These are phyloP conservation scores for Neurospora pannonica DNA, from an alignment of 495 filamentous ascomycete genomes.

Conservation along the genomic window DNA sequence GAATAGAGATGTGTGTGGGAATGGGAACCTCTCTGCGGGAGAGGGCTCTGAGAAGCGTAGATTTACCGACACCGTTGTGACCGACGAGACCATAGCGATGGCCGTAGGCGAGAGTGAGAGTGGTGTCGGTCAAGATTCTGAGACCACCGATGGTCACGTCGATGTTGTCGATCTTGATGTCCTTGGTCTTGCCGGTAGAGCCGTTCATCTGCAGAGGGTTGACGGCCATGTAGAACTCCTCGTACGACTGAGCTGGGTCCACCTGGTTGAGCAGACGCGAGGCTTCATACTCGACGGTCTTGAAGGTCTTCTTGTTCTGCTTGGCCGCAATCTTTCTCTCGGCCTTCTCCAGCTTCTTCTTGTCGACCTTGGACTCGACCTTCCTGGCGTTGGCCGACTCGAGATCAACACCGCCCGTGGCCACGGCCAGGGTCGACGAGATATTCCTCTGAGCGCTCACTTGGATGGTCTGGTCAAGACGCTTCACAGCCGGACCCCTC, in stretches of 20 bases:
- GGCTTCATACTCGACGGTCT: slow-evolving; percentile 95
- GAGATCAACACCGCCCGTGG: slow-evolving; percentile 76
- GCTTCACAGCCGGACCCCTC: slow-evolving; percentile 67
- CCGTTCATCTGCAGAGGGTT: slow-evolving; percentile 85
- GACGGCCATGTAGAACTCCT: slow-evolving; percentile 99
- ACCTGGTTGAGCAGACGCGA: slow-evolving; percentile 79
- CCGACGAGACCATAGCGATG: slow-evolving; percentile 94
- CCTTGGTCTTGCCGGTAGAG: slow-evolving; percentile 80
- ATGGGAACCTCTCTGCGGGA: slow-evolving; percentile 90
- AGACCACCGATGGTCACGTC: slow-evolving; percentile 86
- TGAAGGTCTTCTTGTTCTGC: slow-evolving; percentile 96
- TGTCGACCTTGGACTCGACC: slow-evolving; percentile 93
- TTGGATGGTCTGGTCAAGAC: slow-evolving; percentile 90
- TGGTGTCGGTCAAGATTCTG: slow-evolving; percentile 84
- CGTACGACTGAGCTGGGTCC: slow-evolving; percentile 83
- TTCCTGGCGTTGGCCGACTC: slow-evolving; percentile 87
- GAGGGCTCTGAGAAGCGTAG: slow-evolving; percentile 81
- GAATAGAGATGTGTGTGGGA: slow-evolving; percentile 94
- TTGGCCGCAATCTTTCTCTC: slow-evolving; percentile 97
- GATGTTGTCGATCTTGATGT: slow-evolving; percentile 94
- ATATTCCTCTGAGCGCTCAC: slow-evolving; percentile 90
- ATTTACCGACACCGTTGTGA: slow-evolving; percentile 99
- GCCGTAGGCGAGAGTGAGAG: slow-evolving; percentile 82
- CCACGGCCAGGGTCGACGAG: slow-evolving; percentile 85
- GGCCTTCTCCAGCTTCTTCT: slow-evolving; percentile 98